Percentiles rank a stretch among this genome's conserved stretches.
Conservation (phyloP, 495 filamentous ascomycete species). For the Talaromyces trachyspermus region DNA sequence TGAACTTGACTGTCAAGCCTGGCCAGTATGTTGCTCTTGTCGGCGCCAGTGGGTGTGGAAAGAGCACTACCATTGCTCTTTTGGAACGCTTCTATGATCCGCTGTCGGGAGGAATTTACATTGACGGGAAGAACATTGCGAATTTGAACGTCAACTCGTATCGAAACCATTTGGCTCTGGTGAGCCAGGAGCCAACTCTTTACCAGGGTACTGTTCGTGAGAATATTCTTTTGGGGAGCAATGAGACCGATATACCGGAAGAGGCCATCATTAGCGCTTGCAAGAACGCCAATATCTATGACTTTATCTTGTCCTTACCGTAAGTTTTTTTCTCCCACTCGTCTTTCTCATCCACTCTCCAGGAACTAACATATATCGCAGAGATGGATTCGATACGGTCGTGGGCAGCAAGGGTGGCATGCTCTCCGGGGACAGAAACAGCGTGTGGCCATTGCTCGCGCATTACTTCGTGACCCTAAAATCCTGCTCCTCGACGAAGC, state of each 20-base stretch:
- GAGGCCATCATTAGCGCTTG: slow-evolving; percentile 66
- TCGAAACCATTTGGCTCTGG: slow-evolving; percentile 66
- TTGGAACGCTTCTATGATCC: slow-evolving; percentile 85
- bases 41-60: slow-evolving; percentile 75
- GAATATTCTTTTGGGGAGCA: slow-evolving; percentile 68
- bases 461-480: slow-evolving; percentile 63
- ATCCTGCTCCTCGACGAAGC: slow-evolving; percentile 75
- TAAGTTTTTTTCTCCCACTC: slow-evolving; percentile 17
- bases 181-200: slow-evolving; percentile 80
- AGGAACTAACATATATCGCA: slow-evolving; percentile 30
- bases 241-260: slow-evolving; percentile 56
- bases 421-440: slow-evolving; percentile 83
- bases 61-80: slow-evolving; percentile 72
- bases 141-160: slow-evolving; percentile 72
- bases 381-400: slow-evolving; percentile 66
- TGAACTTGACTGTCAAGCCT: slow-evolving; percentile 63
- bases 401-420: slow-evolving; percentile 72
- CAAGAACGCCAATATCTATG: slow-evolving; percentile 85
- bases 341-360: too few relatives aligned
- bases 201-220: slow-evolving; percentile 65
- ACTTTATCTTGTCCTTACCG: slow-evolving; percentile 73
- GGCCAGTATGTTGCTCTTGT: slow-evolving; percentile 78
- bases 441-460: slow-evolving; percentile 69
- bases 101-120: slow-evolving; percentile 58
- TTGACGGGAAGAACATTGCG: slow-evolving; percentile 70